A percentile compares a stretch with the other conserved stretches of the same genome.
phyloP scores from a whole-genome alignment of 176 grass and related monocot species.

The Aegilops bicornis region DNA sequence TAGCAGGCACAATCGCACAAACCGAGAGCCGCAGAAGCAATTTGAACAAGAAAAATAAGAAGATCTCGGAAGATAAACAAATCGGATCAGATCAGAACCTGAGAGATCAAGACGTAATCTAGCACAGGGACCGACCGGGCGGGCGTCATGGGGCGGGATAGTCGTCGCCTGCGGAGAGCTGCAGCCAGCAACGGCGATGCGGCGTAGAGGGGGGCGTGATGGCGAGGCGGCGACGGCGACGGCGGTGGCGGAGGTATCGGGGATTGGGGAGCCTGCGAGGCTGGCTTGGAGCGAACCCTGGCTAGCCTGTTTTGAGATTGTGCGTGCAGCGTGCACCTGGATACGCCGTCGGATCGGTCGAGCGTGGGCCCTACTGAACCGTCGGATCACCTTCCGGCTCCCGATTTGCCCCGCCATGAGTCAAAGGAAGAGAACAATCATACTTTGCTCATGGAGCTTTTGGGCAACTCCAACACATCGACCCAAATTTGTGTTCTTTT shows the following conservation, averaged over 20 bases:
- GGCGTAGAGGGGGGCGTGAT: not conserved
- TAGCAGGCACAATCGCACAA: not conserved
- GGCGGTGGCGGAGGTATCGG: not conserved
- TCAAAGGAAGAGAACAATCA: no score
- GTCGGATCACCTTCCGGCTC: not conserved
- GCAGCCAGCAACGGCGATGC: not conserved
- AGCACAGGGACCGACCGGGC: not conserved
- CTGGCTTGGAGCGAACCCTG: not conserved
- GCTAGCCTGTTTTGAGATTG: not conserved
- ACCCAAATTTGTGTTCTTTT: no score
- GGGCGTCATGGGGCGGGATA: not conserved
- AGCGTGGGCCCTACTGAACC: not conserved
- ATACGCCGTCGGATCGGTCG: not conserved
- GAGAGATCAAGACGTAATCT: not conserved
- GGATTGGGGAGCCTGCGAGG: not conserved
- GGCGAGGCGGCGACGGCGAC: not conserved
- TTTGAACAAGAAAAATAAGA: not conserved
- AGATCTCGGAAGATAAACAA: not conserved
- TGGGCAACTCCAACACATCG: no score
- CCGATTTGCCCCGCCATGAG: not conserved
- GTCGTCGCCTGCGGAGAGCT: not conserved
- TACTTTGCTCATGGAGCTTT: no score
- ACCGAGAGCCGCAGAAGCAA: not conserved
- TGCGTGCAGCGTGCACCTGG: not conserved
- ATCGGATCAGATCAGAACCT: constrained; percentile 8